These are phyloP conservation scores for Monosporozyma yasuniensis DNA, from an alignment of 805 yeast species.

Conservation along the genomic window DNA sequence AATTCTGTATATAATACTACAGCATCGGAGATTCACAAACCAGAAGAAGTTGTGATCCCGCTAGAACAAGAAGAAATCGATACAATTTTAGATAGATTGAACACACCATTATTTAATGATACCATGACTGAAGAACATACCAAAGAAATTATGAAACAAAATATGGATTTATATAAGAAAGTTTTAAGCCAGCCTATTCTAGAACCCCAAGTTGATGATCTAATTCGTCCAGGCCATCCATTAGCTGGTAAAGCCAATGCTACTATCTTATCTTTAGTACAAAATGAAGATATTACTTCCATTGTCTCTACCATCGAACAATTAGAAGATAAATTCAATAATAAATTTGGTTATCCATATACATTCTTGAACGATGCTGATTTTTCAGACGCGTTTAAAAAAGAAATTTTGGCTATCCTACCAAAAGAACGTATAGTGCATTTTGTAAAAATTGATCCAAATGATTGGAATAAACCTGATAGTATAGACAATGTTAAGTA, in stretches of 20 bases:
- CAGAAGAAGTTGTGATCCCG: background rate
- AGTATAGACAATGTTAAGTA: conserved; percentile 42
- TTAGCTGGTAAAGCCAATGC: conserved; percentile 51
- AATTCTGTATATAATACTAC: background rate
- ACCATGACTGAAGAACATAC: conserved; percentile 3
- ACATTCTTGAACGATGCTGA: conserved; percentile 67
- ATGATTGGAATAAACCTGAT: conserved; percentile 54
- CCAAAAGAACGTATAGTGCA: conserved; percentile 34
- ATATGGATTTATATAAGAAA: conserved; percentile 33
- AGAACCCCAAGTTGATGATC: conserved; percentile 40
- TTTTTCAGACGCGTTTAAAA: conserved; percentile 50
- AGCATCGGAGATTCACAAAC: background rate
- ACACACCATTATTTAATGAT: conserved; percentile 17
- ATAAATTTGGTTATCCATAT: conserved; percentile 70
- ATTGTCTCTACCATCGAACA: conserved; percentile 46
- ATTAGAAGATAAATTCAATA: conserved; percentile 58
- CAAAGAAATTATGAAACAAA: conserved; percentile 18
- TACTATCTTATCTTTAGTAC: conserved; percentile 62
- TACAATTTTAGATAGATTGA: conserved; percentile 6
- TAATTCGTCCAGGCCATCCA: conserved; percentile 24
- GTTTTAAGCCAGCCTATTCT: conserved; percentile 32
- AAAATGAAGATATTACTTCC: conserved; percentile 49
- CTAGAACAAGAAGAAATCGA: background rate
- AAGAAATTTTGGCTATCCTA: conserved; percentile 33
- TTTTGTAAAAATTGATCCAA: conserved; percentile 38